Base-by-base conservation (phyloP, 805 yeast genomes). In the Ogataea paraovalis region DNA sequence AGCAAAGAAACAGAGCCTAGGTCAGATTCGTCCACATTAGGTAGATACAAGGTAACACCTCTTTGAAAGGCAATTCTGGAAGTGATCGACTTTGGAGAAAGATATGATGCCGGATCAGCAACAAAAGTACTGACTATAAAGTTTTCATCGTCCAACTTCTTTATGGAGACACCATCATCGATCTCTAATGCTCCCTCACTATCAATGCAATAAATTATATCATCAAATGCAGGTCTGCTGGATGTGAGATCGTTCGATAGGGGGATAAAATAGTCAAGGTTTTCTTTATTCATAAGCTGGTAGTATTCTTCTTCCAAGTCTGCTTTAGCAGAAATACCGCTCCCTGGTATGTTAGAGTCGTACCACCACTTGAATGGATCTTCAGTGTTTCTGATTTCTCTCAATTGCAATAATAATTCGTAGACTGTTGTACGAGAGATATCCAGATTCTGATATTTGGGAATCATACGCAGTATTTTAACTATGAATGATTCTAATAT, bases 131-230 rank as follows among this genome's bases (percentile, higher is more conserved):
- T 76, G 4, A 91, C 54, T 9, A 70, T 67, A 54, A 68, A 78
- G 13, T 59, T 59, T 2, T 30, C 33, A 1, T 62, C 54, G 1
- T 58, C 56, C 3, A 53, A 45, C 44, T 23, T 53, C 52, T 25
- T 56, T 18, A 92, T 70, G 1, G 96, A 80, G 23, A 92, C 73
- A 41, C 97, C 99, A 66, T 92, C 99, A 65, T 92, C 99, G 49
- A 94, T 85, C 64, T 94, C 98, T 55, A 85, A 84, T 0, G 98
- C 96, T 38, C 74, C 74, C 3, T 71, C 78, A 2, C 84, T 74
- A 66, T 94, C 99, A 49, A 92, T 88, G 66, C 97, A 90, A 62
- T 81, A 92, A 1, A 90, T 82, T 12, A 75, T 58, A 40, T 73
- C 66, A 0, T 44, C 39, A 53, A 73, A 77, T 23, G 72, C 72